Evolutionary conservation across 1,284 basidiomycete genomes (phyloP), one percentile per base, ranked within the genome.

Genomic region (Irpex sp.): DNA sequence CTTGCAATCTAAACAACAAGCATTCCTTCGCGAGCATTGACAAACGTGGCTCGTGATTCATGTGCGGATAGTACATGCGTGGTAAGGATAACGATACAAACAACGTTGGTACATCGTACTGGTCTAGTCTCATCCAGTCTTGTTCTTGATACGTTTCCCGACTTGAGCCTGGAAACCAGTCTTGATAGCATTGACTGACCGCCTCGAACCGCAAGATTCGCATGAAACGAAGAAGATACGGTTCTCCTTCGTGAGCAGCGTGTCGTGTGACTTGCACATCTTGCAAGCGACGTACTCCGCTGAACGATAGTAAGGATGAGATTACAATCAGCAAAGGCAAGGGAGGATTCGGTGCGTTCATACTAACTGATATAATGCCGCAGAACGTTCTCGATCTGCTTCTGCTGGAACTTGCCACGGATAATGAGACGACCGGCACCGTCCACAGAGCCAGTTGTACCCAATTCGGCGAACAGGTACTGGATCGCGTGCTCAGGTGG

Each of bases 281-380:
- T 98, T 97, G 88, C 97, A 99, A 51, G 96, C 98, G 64, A 99
- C 97, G 80, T 99, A 99, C 81, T 99, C 97, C 70, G 97, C 96
- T 96, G 66, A 34, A 63, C 54, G 58, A 34, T 57, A 34, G 49
- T 58, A 65, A 37, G 3, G 26, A 49, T 57, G n/a, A 64, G 65
- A 13, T 17, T 19, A 26, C 19, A 31, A 19, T 44, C n/a, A 51
- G 34, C 57, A 47, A 55, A 62, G 52, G 19, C 55, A 61, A 15
- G 47, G 8, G 17, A 55, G 34, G 26, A 56, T 19, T 56, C 26
- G 3, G 26, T 26, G 8, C 11, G 34, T 31, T 4, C 55, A 5
- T 26, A 78, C 89, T 68, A 74, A 95, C 96, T 92, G 72, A 99
- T 98, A 78, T 99, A 99, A 68, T 95, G 88, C 74, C 97, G 85